phyloP scores from a whole-genome alignment of 2,329 filamentous ascomycete species.

The Cladophialophora exuberans region DNA sequence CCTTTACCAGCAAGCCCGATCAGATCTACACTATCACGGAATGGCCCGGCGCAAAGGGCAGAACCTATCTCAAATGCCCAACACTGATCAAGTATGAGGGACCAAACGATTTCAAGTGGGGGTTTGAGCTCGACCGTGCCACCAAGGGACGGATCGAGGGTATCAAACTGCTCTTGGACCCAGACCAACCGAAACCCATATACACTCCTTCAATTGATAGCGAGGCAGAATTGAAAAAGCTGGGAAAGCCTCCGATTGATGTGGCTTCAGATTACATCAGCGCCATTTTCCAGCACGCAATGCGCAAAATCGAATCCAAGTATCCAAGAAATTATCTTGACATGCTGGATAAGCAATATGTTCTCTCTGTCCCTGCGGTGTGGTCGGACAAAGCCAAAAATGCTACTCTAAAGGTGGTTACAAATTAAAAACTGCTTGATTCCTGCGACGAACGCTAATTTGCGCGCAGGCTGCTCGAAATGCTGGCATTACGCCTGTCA shows the following conservation, averaged over 20 bases:
- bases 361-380: slow-evolving; percentile 36
- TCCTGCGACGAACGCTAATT: background rate
- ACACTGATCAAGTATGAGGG: background rate
- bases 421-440: background rate
- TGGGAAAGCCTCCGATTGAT: slow-evolving; percentile 36
- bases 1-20: slow-evolving; percentile 16
- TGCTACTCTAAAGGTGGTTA: background rate
- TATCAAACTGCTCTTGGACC: slow-evolving; percentile 36
- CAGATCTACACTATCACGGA: slow-evolving; percentile 31
- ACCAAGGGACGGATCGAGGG: slow-evolving; percentile 28
- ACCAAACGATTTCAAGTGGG: background rate
- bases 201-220: slow-evolving; percentile 30
- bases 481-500: slow-evolving; percentile 33
- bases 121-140: slow-evolving; percentile 25
- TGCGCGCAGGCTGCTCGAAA: slow-evolving; percentile 29
- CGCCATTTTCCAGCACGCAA: slow-evolving; percentile 34
- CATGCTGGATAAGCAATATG: slow-evolving; percentile 32
- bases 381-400: slow-evolving; percentile 35
- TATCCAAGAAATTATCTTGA: slow-evolving; percentile 5
- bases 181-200: slow-evolving; percentile 25
- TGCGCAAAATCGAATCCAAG: slow-evolving; percentile 17
- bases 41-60: slow-evolving; percentile 37
- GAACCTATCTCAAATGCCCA: slow-evolving; percentile 24
- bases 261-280: slow-evolving; percentile 32
- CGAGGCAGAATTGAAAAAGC: slow-evolving; percentile 11